Evolutionary conservation across 352 stramenopile species (phyloP), one percentile per base, ranked within the genome.

Genomic region (Globisporangium emineosum): DNA sequence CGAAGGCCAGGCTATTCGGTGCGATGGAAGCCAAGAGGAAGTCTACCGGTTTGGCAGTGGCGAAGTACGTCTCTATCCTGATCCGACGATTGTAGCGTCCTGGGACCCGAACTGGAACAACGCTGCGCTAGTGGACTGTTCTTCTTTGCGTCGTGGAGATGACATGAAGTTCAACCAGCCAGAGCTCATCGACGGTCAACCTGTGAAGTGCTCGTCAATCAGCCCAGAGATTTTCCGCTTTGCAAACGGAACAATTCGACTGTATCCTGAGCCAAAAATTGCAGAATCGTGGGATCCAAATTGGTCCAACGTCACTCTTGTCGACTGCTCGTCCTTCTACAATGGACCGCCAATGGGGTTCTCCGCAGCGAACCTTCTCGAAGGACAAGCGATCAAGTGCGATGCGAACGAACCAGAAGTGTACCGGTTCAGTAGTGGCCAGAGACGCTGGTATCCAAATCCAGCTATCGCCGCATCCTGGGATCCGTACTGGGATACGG

Each of bases 361-460:
- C 5, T 57, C 65, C 25, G 42, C 69, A 19, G 52, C 27, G 12
- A 29, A 32, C 5, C 51, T 66, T 27, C 13, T n/a, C 1, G 70
- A 76, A 3, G 66, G 70, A 10, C 62, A 76, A 9, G 33, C 66
- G 10, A 63, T 75, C 58, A 75, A 75, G 61, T 75, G 68, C 37
- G 30, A 55, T 2, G 6, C 17, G 5, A 56, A 19, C 19, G 29
- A 57, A 9, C 21, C 60, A 0, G 66, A 64, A 9, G 47, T 73
- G 2, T 76, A 62, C 42, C 62, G 69, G 29, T 66, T 64, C 23
- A 43, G 27, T 2, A 43, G 40, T 13, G 66, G 66, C 19, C 27
- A 70, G 47, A 30, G 25, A 17, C 58, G 59, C 15, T 64, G 53
- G 53, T 76, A 71, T 50, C 58, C 66, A 19, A 64, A 52, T 0